Conservation (phyloP, 805 yeast species). For the Blastobotrys muscicola region DNA sequence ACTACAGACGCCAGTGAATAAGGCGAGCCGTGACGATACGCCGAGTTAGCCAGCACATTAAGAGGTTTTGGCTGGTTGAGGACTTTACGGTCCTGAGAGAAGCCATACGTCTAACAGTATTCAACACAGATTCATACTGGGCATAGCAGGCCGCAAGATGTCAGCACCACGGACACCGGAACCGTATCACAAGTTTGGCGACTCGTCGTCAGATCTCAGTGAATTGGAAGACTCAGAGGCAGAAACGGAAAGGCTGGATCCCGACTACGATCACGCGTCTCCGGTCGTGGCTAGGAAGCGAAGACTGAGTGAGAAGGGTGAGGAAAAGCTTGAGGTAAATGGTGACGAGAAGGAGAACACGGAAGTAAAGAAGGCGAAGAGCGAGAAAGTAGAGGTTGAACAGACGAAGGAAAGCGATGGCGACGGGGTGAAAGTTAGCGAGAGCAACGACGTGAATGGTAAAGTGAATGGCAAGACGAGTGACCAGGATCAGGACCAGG, state of each 20-base stretch:
- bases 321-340: not conserved
- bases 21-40: too few relatives aligned
- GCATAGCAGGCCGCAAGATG: too few relatives aligned
- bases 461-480: not conserved
- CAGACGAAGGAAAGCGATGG: constrained; percentile 19
- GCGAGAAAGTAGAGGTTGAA: constrained; percentile 13
- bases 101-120: too few relatives aligned
- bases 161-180: not conserved
- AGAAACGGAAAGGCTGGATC: constrained; percentile 80
- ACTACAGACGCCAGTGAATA: too few relatives aligned
- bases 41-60: too few relatives aligned
- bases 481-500: constrained; percentile 9
- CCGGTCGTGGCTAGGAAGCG: constrained; percentile 4
- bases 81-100: too few relatives aligned
- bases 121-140: too few relatives aligned
- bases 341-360: not conserved
- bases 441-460: constrained; percentile 18
- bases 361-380: constrained; percentile 19
- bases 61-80: too few relatives aligned
- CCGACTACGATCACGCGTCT: constrained; percentile 31
- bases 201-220: constrained; percentile 33
- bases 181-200: not conserved
- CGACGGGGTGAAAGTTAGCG: constrained; percentile 17
- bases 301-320: constrained; percentile 3
- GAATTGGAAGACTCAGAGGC: constrained; percentile 54